Conservation (phyloP, 2,329 filamentous ascomycete genomes). For the Paraphoma chrysanthemicola region DNA sequence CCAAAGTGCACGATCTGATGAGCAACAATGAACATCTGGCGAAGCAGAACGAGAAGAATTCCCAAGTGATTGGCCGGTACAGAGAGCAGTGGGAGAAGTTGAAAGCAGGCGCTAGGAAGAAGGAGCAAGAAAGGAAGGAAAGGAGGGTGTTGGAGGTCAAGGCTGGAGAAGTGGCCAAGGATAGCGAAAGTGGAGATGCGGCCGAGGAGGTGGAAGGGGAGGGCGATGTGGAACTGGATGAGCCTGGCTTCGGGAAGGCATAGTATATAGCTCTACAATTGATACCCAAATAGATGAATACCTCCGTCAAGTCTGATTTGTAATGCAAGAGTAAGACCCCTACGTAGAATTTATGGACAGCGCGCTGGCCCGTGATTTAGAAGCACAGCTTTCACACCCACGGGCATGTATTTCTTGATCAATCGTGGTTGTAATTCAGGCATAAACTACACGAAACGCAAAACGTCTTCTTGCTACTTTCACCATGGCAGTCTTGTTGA, state of each 20-base stretch:
- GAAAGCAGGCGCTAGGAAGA: constrained; percentile 65
- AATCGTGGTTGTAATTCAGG: no score
- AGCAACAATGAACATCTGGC: constrained; percentile 68
- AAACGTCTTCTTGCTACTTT: background rate
- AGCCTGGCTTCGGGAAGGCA: constrained; percentile 41
- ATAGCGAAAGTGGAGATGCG: constrained; percentile 21
- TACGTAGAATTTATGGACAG: no score
- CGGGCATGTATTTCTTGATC: no score
- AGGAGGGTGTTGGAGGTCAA: constrained; percentile 18
- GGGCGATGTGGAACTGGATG: constrained; percentile 19
- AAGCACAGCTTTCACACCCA: no score
- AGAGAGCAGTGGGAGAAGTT: constrained; percentile 72
- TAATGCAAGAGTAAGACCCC: no score
- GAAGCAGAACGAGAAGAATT: constrained; percentile 67
- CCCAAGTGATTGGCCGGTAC: constrained; percentile 62
- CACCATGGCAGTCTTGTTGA: background rate
- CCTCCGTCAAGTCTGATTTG: no score
- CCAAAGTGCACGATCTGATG: constrained; percentile 57
- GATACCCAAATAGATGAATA: background rate
- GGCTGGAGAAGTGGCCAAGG: constrained; percentile 19
- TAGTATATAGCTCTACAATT: background rate
- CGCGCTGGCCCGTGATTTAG: no score
- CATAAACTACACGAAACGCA: no score
- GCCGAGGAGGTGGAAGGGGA: constrained; percentile 11
- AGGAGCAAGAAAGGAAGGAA: constrained; percentile 39